Base-by-base conservation (phyloP, 2,329 filamentous ascomycete genomes). In the Albifimbria verrucaria region DNA sequence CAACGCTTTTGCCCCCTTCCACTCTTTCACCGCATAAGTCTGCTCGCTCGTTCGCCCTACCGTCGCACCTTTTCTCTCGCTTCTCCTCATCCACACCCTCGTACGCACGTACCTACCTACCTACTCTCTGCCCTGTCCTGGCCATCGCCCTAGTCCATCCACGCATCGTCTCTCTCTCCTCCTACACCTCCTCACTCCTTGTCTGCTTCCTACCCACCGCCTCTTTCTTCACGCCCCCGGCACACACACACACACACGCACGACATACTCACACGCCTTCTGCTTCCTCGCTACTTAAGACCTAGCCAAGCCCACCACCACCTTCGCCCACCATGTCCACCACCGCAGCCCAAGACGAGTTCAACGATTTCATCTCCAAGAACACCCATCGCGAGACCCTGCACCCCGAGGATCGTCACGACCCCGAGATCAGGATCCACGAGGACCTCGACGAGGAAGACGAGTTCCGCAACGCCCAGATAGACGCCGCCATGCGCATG, bases 401-500 rank as follows among this genome's bases (percentile, higher is more conserved):
- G 57, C 86, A 87, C 56, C 82, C 80, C 26, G 85, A 89, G 67
- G 81, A 83, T 63, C 74, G 79, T 58, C 73, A 81, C 71, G 69
- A 74, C 62, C 72, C 76, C 55, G 68, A 72, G 54, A 70, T 75
- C 56, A 65, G 78, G 49, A 68, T 70, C 53, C 75, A 80, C 63
- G 73, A 83, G 62, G 80, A 83, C 54, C 70, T 75, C 56, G 78
- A 81, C 66, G 79, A 86, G 63, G 81, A 85, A 65, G 80, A 83
- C 62, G 62, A 65, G 12, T 77, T 76, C 62, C 79, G 77, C 56
- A 74, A 78, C 67, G 59, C 71, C 42, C 77, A 82, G 64, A 82
- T 87, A 67, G 79, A 87, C 68, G 79, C 79, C 61, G 81, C 79
- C 62, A 87, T 88, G 83, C 78, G 86, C 63, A 85, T 85, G 69